Evolutionary conservation across 306 rosid genomes (phyloP).

Genomic region (Trichosanthes truncata): DNA sequence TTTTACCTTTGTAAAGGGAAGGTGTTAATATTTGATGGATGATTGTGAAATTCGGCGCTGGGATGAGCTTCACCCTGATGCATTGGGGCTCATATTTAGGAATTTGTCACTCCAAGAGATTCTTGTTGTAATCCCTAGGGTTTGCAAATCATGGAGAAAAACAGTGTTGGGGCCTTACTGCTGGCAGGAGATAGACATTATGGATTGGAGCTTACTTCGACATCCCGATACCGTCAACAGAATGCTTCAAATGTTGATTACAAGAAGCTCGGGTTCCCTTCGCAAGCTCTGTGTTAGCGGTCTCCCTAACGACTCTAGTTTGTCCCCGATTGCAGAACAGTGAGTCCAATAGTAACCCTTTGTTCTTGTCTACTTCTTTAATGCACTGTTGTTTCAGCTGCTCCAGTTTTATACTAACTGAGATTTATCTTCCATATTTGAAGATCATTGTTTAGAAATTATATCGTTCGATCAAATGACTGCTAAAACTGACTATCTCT

Average conservation of each 20-base stretch:
- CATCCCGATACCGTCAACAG: conserved; percentile 41
- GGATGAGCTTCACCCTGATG: conserved; percentile 93
- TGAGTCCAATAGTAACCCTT: conserved; percentile 27
- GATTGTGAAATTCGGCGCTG: conserved; percentile 41
- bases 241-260: conserved; percentile 56
- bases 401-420: neutral
- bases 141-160: conserved; percentile 79
- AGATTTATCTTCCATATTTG: neutral
- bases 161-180: conserved; percentile 74
- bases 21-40: conserved; percentile 31
- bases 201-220: conserved; percentile 60
- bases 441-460: neutral
- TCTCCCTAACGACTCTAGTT: conserved; percentile 37
- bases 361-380: neutral
- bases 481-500: neutral
- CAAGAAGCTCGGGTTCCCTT: conserved; percentile 65
- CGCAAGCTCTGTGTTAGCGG: conserved; percentile 61
- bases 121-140: conserved; percentile 74
- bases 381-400: neutral
- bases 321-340: conserved; percentile 81
- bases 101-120: conserved; percentile 63
- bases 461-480: neutral
- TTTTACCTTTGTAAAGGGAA: neutral
- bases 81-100: conserved; percentile 71
- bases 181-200: conserved; percentile 93